Percentiles rank a stretch among this genome's conserved stretches.
Evolutionary conservation across 2,329 filamentous ascomycete genomes (phyloP).

Genomic region (Monosporascus sp.): DNA sequence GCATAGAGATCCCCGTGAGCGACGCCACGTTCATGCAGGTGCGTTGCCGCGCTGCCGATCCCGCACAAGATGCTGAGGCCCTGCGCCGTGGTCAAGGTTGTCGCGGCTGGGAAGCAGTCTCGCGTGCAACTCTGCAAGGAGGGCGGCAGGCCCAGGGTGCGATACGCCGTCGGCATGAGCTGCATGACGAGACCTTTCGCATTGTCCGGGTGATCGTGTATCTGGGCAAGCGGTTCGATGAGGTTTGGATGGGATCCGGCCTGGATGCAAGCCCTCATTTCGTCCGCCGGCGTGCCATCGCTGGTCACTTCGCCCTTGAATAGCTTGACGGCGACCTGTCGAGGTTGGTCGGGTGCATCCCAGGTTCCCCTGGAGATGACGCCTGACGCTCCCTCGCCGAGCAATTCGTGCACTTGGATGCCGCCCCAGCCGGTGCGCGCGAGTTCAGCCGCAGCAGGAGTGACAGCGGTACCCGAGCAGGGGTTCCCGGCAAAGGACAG

Average conservation of each 20-base stretch:
- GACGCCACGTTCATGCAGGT: constrained; percentile 38
- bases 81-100: constrained; percentile 21
- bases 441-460: constrained; percentile 21
- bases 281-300: constrained; percentile 42
- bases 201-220: constrained; percentile 34
- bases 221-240: constrained; percentile 38
- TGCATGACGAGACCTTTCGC: constrained; percentile 38
- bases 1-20: constrained; percentile 43
- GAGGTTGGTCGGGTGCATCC: constrained; percentile 20
- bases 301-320: constrained; percentile 42
- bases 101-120: constrained; percentile 32
- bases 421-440: constrained; percentile 34
- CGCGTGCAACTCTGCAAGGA: constrained; percentile 40
- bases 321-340: constrained; percentile 41
- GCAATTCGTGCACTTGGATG: constrained; percentile 32
- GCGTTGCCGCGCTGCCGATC: constrained; percentile 35
- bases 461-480: constrained; percentile 24
- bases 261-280: constrained; percentile 40
- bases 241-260: constrained; percentile 41
- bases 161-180: constrained; percentile 38
- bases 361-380: constrained; percentile 37
- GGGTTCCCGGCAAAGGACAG: constrained; percentile 43
- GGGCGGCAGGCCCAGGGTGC: constrained; percentile 37
- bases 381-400: constrained; percentile 42
- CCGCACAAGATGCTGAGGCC: constrained; percentile 32